Base-by-base conservation (phyloP, 2,329 filamentous ascomycete genomes). In the Penicillium sp. region DNA sequence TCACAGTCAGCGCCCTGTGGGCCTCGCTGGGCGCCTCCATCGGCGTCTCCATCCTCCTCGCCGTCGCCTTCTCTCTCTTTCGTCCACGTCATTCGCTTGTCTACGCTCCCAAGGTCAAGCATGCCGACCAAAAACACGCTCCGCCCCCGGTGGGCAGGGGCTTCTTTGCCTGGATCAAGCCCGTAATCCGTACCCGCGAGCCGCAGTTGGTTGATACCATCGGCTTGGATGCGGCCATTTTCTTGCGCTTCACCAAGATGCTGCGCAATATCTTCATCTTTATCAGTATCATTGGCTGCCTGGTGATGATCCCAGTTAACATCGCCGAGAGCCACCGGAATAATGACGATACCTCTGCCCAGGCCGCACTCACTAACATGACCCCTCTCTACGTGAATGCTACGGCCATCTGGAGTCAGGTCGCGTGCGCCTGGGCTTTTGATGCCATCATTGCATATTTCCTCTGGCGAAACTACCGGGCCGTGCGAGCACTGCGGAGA, bases 71-170 rank as follows among this genome's bases (percentile, higher is more conserved):
- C 78, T 95, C 89, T 55, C 76, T 96, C 61, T 78, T 97, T 47
- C 88, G 93, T 53, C 93, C 93, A 4, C 90, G 91, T 71, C 92
- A 97, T 70, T 87, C 86, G 48, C 81, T 92, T 60, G 89, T 98
- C 42, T 98, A 98, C 72, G 91, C 93, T 3, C 93, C 93, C 35
- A 92, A 95, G 68, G 78, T 95, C 42, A 95, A 95, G 68, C 86
- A 96, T 76, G 87, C 89, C 66, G 92, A 97, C 68, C 84, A 89
- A 59, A 89, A 87, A 70, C 90, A 95, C 74, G 82, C 88, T 8
- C 93, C 92, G 15, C 93, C 93, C 10, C 83, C 87, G 0, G 80
- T 97, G 62, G 88, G 87, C 48, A 95, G 87, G 65, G 87, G 88
- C n/a, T 75, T 92, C 8, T 90, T 95, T 66, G 85, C 89, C 42